Conservation (phyloP, 2,329 filamentous ascomycete species). For the Neofusicoccum ribis region DNA sequence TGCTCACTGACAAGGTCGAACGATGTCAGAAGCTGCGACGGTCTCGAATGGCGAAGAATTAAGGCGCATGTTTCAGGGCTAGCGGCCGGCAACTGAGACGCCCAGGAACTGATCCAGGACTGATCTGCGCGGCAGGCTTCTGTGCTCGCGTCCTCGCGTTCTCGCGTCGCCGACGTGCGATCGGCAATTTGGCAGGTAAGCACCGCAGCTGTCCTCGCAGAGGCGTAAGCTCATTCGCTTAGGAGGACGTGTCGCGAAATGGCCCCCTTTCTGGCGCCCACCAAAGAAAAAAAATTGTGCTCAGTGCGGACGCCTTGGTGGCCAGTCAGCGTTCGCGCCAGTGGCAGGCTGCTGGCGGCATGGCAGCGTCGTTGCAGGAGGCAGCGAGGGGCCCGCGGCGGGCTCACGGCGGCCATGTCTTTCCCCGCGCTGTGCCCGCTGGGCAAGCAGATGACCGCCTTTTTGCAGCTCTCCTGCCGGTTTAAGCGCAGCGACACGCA, state of each 20-base stretch:
- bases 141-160: not conserved
- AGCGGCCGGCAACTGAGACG: not conserved
- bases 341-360: not conserved
- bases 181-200: conserved; percentile 6
- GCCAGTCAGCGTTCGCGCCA: not conserved
- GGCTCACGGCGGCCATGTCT: not conserved
- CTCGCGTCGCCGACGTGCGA: not conserved
- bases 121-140: not conserved
- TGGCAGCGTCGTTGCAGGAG: too few relatives aligned
- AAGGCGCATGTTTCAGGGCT: conserved; percentile 2
- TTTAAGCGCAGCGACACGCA: not conserved
- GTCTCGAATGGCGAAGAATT: not conserved
- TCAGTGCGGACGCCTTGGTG: not conserved
- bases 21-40: not conserved
- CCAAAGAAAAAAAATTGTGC: not conserved
- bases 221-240: conserved; percentile 11
- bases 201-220: not conserved
- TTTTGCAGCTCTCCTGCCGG: conserved; percentile 1
- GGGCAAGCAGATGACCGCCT: conserved; percentile 3
- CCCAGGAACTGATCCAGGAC: not conserved
- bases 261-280: conserved; percentile 1
- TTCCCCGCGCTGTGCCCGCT: not conserved
- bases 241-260: conserved; percentile 4
- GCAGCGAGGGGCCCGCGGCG: too few relatives aligned
- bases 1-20: not conserved